A percentile compares a stretch with the other conserved stretches of the same genome.
phyloP scores from a whole-genome alignment of 495 filamentous ascomycete species.

The Penicillium cataractarum region DNA sequence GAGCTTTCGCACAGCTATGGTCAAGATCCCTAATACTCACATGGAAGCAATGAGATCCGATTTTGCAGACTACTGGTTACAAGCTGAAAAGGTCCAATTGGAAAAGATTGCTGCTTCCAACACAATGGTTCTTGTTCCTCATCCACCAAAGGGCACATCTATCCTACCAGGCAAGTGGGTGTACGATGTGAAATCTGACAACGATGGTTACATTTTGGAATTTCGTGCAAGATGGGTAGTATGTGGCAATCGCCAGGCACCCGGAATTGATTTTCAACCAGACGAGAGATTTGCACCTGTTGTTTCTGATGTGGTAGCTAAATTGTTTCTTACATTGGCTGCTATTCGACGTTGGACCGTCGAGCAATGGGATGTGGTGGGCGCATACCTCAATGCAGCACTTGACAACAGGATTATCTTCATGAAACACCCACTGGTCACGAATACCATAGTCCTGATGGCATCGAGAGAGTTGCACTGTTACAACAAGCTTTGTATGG shows the following conservation, averaged over 20 bases:
- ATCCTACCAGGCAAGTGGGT: not conserved
- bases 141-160: not conserved
- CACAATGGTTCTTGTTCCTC: not conserved
- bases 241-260: not conserved
- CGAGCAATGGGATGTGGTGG: not conserved
- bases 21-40: not conserved
- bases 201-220: not conserved
- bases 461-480: not conserved
- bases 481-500: not conserved
- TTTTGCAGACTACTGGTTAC: not conserved
- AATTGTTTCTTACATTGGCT: not conserved
- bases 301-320: not conserved
- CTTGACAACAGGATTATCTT: not conserved
- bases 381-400: not conserved
- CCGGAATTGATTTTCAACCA: not conserved
- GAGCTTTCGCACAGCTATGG: not conserved
- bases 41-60: not conserved
- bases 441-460: not conserved
- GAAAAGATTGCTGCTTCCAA: not conserved
- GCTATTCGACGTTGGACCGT: too few species aligned
- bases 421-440: not conserved
- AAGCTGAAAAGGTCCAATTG: not conserved
- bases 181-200: not conserved
- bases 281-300: not conserved
- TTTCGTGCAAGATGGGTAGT: not conserved